phyloP scores from a whole-genome alignment of 2,329 filamentous ascomycete species.

The Aspergillus sp. region DNA sequence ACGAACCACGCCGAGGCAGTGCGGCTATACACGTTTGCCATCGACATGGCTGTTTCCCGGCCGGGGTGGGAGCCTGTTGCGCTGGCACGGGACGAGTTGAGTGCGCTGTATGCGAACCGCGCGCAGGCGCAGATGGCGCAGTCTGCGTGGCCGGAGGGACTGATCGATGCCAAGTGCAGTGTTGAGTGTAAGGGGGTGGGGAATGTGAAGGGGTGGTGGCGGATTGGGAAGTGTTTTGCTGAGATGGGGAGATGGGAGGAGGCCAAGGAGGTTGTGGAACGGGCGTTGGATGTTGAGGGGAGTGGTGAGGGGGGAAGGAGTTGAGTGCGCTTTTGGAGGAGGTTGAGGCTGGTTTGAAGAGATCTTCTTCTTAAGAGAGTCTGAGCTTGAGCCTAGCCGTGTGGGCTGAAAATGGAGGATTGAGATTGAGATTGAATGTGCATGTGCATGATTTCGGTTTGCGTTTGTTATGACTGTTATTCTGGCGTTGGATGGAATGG shows the following conservation, averaged over 20 bases:
- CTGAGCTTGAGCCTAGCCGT: no score
- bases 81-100: slow-evolving; percentile 78
- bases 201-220: slow-evolving; percentile 94
- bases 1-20: slow-evolving; percentile 69
- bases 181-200: slow-evolving; percentile 81
- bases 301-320: slow-evolving; percentile 46
- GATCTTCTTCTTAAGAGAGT: slow-evolving; percentile 2
- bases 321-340: slow-evolving; percentile 57
- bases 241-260: slow-evolving; percentile 90
- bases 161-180: slow-evolving; percentile 81
- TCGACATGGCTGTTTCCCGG: slow-evolving; percentile 80
- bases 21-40: slow-evolving; percentile 75
- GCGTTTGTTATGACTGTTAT: no score
- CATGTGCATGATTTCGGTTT: no score
- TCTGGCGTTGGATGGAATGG: no score
- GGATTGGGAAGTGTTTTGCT: slow-evolving; percentile 73
- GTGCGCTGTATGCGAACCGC: slow-evolving; percentile 75
- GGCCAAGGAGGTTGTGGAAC: slow-evolving; percentile 71
- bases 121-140: slow-evolving; percentile 85
- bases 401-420: no score
- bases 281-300: slow-evolving; percentile 78
- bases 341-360: slow-evolving; percentile 60
- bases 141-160: slow-evolving; percentile 76
- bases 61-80: slow-evolving; percentile 84
- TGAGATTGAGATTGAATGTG: no score